Percentiles rank a stretch among this genome's conserved stretches.
These are phyloP conservation scores for Lecanoromycetidae sp. DNA, from an alignment of 2,329 filamentous ascomycete species.

Conservation along the genomic window DNA sequence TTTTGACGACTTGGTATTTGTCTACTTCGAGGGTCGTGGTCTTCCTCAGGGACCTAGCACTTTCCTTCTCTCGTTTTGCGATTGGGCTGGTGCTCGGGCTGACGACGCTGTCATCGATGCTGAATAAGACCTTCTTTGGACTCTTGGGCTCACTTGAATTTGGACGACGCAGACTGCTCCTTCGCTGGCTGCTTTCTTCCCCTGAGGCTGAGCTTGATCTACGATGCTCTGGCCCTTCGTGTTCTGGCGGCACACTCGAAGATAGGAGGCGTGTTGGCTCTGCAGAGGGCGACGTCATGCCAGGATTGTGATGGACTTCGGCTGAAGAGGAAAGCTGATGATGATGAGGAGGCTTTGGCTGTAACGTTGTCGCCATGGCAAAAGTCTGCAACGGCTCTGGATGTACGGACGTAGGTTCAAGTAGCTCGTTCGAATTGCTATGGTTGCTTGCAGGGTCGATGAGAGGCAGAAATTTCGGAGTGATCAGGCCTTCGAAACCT, in stretches of 20 bases:
- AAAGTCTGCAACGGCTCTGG: no score
- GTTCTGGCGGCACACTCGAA: constrained; percentile 13
- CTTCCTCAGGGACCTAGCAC: no score
- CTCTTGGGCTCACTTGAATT: no score
- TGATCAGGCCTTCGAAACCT: constrained; percentile 52
- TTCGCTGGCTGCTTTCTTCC: constrained; percentile 39
- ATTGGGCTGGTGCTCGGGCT: constrained; percentile 16
- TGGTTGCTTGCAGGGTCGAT: constrained; percentile 32
- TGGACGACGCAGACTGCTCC: constrained; percentile 16
- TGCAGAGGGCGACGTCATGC: constrained; percentile 6
- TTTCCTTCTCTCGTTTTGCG: constrained; percentile 7
- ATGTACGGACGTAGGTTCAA: neutral
- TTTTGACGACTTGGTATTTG: constrained; percentile 6
- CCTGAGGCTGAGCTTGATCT: constrained; percentile 52
- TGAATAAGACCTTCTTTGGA: constrained; percentile 18
- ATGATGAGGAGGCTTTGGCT: neutral
- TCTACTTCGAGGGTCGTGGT: no score
- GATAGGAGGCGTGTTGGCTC: constrained; percentile 5
- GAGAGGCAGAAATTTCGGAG: constrained; percentile 49
- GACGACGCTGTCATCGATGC: constrained; percentile 16
- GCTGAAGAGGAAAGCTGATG: constrained; percentile 8
- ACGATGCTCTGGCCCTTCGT: constrained; percentile 5
- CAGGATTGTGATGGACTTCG: neutral
- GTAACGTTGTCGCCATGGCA: neutral
- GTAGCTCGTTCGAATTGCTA: neutral